A percentile compares a stretch with the other conserved stretches of the same genome.
Conservation (phyloP, 768 basidiomycete genomes). For the Naematelia aurantialba region DNA sequence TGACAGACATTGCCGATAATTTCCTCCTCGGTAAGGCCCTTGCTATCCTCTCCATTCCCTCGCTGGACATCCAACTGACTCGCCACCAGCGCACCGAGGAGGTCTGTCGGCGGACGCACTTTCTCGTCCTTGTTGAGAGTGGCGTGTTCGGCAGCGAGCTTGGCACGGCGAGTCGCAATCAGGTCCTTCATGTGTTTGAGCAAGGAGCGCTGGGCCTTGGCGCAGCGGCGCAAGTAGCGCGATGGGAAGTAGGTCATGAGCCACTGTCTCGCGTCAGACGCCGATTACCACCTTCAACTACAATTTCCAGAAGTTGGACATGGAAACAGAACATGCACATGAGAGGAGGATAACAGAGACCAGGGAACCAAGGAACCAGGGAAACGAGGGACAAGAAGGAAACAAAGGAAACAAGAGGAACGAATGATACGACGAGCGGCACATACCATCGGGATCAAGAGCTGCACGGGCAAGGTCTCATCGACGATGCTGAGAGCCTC, state of each 20-base stretch:
- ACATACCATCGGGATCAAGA: background rate
- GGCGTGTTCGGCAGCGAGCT: slow-evolving; percentile 3
- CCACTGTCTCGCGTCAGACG: too few relatives aligned
- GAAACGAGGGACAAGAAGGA: too few relatives aligned
- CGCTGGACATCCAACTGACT: slow-evolving; percentile 26
- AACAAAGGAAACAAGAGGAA: too few relatives aligned
- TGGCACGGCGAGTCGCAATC: slow-evolving; percentile 11
- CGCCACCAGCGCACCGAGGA: slow-evolving; percentile 27
- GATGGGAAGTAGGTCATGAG: slow-evolving; percentile 12
- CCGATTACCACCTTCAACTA: too few relatives aligned
- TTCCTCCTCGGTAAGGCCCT: slow-evolving; percentile 33
- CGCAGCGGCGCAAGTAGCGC: slow-evolving; percentile 12
- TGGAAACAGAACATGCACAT: too few relatives aligned
- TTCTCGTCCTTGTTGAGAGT: slow-evolving; percentile 7
- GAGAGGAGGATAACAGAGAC: too few relatives aligned
- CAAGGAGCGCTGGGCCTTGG: slow-evolving; percentile 17
- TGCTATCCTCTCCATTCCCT: slow-evolving; percentile 11
- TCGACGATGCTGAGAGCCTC: slow-evolving; percentile 25
- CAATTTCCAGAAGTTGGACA: too few relatives aligned
- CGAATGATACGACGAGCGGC: too few relatives aligned
- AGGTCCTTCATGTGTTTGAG: slow-evolving; percentile 16
- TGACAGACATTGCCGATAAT: slow-evolving; percentile 37
- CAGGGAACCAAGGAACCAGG: too few relatives aligned
- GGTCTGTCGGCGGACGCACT: slow-evolving; percentile 16
- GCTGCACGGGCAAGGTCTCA: slow-evolving; percentile 14